Base-by-base conservation (phyloP, 2,329 filamentous ascomycete species). In the Cladophialophora yegresii region DNA sequence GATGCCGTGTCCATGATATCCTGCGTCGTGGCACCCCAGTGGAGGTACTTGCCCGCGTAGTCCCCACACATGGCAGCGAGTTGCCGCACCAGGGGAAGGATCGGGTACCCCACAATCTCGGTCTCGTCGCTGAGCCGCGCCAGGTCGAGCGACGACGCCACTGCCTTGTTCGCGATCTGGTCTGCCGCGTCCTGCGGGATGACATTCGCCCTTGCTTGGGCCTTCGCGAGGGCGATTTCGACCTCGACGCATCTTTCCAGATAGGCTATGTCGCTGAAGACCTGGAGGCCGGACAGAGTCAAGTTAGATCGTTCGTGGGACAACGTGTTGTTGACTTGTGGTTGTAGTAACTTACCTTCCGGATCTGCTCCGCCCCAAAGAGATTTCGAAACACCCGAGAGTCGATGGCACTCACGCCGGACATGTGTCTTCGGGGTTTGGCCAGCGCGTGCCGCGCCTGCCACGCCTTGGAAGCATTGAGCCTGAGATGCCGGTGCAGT, bases 1-100 rank as follows among this genome's bases (percentile, higher is more conserved):
- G 78, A 81, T 0, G 83, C 84, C 0, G 80, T 74, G 66, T 85
- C 84, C 83, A 85, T 85, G 64, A 85, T 85, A 67, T 86, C 83
- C 65, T 86, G 84, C 0, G 84, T 86, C 0, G 84, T 85, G 1
- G 83, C 83, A 5, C 84, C 84, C 83, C 83, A 85, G 70, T 85
- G 83, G 5, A 85, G 78, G 67, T 84, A 85, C 62, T 78, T 76
- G n/a, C 73, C 77, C 2, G 51, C 54, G 6, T 71, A 69, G 1
- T 62, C 49, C 4, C 65, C 65, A 6, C 55, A 65, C 20, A 61
- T 23, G 40, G 69, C 65, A 6, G 67, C 63, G 9, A 73, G 63
- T 58, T 73, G 71, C 40, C 65, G 63, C 12, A 73, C 66, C 4
- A 73, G 62, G 7, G 71, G 69, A 5, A 73, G 65, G 13, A 73